A percentile compares a stretch with the other conserved stretches of the same genome.
These are phyloP conservation scores for Rhodosporidiobolus odoratus DNA, from an alignment of 768 basidiomycete genomes.

Conservation along the genomic window DNA sequence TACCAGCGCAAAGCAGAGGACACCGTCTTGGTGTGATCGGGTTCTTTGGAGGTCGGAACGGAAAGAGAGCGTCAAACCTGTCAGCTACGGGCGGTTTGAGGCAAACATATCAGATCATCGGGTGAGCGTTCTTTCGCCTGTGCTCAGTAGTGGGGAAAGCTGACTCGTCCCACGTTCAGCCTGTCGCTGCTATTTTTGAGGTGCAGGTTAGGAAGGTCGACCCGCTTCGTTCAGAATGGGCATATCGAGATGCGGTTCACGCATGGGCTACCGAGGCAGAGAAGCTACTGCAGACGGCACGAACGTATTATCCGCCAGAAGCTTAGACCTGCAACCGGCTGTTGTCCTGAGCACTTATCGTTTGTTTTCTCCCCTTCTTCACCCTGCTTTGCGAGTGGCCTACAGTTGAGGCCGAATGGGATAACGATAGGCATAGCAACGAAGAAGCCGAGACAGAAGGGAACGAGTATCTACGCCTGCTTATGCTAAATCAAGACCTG, in stretches of 20 bases:
- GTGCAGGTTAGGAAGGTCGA: slow-evolving; percentile 63
- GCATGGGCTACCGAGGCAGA: slow-evolving; percentile 47
- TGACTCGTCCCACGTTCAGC: slow-evolving; percentile 82
- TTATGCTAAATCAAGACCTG: too few species aligned
- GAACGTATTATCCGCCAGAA: slow-evolving; percentile 22
- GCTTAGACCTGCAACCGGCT: background rate
- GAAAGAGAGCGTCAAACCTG: background rate
- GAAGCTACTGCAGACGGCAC: slow-evolving; percentile 43
- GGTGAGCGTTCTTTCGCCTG: slow-evolving; percentile 52
- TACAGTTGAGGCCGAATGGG: too few species aligned
- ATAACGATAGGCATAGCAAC: too few species aligned
- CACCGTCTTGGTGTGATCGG: slow-evolving; percentile 95
- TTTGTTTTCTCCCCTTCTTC: too few species aligned
- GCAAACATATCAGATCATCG: slow-evolving; percentile 20
- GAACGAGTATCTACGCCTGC: too few species aligned
- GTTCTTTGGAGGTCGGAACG: slow-evolving; percentile 62
- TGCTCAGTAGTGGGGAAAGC: slow-evolving; percentile 49
- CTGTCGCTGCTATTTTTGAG: slow-evolving; percentile 38
- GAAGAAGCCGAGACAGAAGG: too few species aligned
- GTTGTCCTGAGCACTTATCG: too few species aligned
- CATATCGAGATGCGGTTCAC: slow-evolving; percentile 56
- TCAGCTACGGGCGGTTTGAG: slow-evolving; percentile 11
- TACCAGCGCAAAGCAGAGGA: slow-evolving; percentile 75
- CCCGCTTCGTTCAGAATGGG: slow-evolving; percentile 55
- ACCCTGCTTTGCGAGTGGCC: too few species aligned